These are phyloP conservation scores for Hortaea werneckii DNA, from an alignment of 2,329 filamentous ascomycete species.

Conservation along the genomic window DNA sequence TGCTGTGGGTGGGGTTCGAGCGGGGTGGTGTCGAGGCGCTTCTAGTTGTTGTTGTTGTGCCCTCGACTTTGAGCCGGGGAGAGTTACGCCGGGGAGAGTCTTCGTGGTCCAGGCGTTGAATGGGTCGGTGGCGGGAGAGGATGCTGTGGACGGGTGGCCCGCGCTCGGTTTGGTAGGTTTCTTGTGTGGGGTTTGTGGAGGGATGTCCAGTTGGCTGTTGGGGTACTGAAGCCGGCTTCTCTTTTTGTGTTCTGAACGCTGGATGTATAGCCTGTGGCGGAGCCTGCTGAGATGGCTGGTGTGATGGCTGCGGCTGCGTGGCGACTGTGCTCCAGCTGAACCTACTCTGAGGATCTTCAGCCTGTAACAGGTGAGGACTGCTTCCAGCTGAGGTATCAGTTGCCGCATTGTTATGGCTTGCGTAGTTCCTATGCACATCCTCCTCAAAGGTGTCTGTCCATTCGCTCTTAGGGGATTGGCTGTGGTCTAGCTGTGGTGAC, in stretches of 20 bases:
- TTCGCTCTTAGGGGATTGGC: slow-evolving; percentile 8
- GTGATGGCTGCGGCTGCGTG: slow-evolving; percentile 29
- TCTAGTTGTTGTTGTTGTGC: not conserved
- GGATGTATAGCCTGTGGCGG: slow-evolving; percentile 16
- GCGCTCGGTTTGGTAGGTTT: not conserved
- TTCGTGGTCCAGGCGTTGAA: slow-evolving; percentile 19
- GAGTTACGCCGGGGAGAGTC: slow-evolving; percentile 14
- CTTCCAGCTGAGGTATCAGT: slow-evolving; percentile 2
- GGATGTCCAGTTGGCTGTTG: slow-evolving; percentile 31
- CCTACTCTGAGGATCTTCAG: slow-evolving; percentile 19
- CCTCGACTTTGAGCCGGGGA: slow-evolving; percentile 11
- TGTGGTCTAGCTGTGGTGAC: slow-evolving; percentile 9
- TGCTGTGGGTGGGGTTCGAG: not conserved
- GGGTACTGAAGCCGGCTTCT: slow-evolving; percentile 28
- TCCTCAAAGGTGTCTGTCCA: slow-evolving; percentile 19
- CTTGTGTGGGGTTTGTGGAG: slow-evolving; percentile 18
- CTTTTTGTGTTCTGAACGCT: not conserved
- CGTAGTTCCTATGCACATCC: slow-evolving; percentile 23
- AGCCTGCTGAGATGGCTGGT: slow-evolving; percentile 20
- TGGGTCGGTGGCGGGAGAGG: slow-evolving; percentile 22
- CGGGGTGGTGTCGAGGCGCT: slow-evolving; percentile 3
- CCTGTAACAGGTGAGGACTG: slow-evolving; percentile 1
- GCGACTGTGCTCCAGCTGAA: slow-evolving; percentile 35
- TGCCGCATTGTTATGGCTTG: not conserved
- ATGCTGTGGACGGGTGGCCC: slow-evolving; percentile 21